phyloP scores from a whole-genome alignment of 2,329 filamentous ascomycete species.

The Aspergillus sp. region DNA sequence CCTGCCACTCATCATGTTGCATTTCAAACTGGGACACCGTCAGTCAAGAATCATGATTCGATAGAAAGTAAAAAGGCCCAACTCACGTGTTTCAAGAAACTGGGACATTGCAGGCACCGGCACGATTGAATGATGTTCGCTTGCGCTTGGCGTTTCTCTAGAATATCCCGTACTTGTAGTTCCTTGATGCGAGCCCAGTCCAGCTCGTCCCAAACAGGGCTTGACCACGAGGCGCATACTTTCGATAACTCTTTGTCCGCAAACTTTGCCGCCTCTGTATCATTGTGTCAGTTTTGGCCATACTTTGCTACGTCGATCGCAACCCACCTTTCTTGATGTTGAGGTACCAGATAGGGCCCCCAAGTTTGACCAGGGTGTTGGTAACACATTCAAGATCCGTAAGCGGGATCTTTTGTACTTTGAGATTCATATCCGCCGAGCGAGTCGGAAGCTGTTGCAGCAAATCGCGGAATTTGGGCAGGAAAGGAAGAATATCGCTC shows the following conservation, averaged over 20 bases:
- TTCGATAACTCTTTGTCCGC: slow-evolving; percentile 69
- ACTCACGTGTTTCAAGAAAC: slow-evolving; percentile 84
- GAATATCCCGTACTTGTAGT: slow-evolving; percentile 74
- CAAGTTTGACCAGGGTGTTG: slow-evolving; percentile 58
- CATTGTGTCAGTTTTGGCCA: slow-evolving; percentile 12
- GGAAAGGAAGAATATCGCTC: slow-evolving; percentile 83
- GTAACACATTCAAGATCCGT: slow-evolving; percentile 84
- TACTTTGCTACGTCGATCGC: not conserved
- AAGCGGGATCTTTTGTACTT: slow-evolving; percentile 68
- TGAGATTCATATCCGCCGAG: slow-evolving; percentile 66
- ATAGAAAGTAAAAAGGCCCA: not conserved
- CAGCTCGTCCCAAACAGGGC: slow-evolving; percentile 76
- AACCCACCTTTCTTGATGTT: slow-evolving; percentile 50
- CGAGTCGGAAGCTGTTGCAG: slow-evolving; percentile 67
- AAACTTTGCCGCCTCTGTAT: slow-evolving; percentile 52
- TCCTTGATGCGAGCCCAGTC: slow-evolving; percentile 82
- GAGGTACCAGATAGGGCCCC: slow-evolving; percentile 48
- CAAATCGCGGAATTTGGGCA: slow-evolving; percentile 66
- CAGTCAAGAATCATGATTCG: slow-evolving; percentile 12
- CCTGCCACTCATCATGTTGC: slow-evolving; percentile 95
- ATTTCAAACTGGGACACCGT: slow-evolving; percentile 70
- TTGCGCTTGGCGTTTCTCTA: slow-evolving; percentile 68
- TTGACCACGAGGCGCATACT: slow-evolving; percentile 72
- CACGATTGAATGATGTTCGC: slow-evolving; percentile 63
- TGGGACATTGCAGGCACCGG: slow-evolving; percentile 67